These are phyloP conservation scores for Sequoia sempervirens DNA, from an alignment of 75 land plant genomes.

Conservation along the genomic window DNA sequence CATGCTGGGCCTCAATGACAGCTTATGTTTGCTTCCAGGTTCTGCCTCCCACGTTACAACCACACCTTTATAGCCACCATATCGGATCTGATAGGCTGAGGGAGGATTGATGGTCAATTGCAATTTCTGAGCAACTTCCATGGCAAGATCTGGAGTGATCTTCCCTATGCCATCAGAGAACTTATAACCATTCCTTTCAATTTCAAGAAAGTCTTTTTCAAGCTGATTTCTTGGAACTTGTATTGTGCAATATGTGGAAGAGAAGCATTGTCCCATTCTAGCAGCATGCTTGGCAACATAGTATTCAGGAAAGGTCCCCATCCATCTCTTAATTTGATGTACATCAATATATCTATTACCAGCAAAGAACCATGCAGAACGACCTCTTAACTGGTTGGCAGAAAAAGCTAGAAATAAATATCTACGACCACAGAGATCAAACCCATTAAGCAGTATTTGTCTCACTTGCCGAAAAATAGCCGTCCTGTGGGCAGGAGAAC, in stretches of 20 bases:
- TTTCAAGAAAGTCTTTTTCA: constrained; percentile 26
- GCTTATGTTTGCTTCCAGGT: constrained; percentile 30
- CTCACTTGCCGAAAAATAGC: constrained; percentile 35
- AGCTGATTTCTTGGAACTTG: constrained; percentile 44
- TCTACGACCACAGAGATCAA: constrained; percentile 48
- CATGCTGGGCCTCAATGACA: constrained; percentile 71
- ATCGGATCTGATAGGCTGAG: constrained; percentile 83
- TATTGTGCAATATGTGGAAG: constrained; percentile 70
- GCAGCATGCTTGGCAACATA: constrained; percentile 91
- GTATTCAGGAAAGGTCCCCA: constrained; percentile 58
- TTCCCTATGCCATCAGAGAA: constrained; percentile 89
- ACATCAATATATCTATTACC: constrained; percentile 32
- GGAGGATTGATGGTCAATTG: constrained; percentile 49
- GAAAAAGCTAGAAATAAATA: constrained; percentile 83
- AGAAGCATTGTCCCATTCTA: constrained; percentile 92
- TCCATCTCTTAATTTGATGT: constrained; percentile 49
- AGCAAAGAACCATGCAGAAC: constrained; percentile 93
- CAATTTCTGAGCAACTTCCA: constrained; percentile 55
- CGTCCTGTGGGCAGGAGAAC: constrained; percentile 24
- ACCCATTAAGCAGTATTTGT: constrained; percentile 36
- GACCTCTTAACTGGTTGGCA: constrained; percentile 70
- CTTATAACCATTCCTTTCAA: constrained; percentile 46
- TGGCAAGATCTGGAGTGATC: constrained; percentile 64
- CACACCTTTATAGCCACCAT: constrained; percentile 91
- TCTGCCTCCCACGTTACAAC: constrained; percentile 49